These are phyloP conservation scores for Neurospora sp. DNA, from an alignment of 495 filamentous ascomycete species.

Conservation along the genomic window DNA sequence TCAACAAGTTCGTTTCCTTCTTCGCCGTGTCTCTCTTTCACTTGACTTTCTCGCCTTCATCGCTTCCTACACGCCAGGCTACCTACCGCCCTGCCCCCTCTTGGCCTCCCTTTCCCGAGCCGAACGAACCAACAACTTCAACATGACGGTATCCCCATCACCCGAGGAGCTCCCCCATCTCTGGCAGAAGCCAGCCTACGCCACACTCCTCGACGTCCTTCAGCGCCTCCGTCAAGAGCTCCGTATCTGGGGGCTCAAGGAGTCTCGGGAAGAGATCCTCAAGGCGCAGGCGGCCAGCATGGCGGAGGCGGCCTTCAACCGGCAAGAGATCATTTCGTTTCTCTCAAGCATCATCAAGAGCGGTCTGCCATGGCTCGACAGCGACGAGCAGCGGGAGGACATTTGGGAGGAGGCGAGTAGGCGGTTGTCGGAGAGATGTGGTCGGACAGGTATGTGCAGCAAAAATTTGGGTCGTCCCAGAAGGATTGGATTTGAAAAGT, in stretches of 20 bases:
- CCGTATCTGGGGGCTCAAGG: conserved; percentile 28
- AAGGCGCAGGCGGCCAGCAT: conserved; percentile 15
- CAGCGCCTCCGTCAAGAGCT: conserved; percentile 31
- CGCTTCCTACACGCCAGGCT: not conserved
- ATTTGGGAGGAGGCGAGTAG: conserved; percentile 73
- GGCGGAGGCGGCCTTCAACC: conserved; percentile 14
- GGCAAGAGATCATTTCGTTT: conserved; percentile 44
- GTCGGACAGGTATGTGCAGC: conserved; percentile 40
- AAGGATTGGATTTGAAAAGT: not conserved
- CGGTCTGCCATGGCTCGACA: conserved; percentile 61
- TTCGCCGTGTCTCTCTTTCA: not conserved
- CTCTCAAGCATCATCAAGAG: conserved; percentile 70
- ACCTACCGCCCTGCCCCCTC: too few species aligned
- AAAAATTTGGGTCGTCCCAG: not conserved
- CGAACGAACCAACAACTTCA: not conserved
- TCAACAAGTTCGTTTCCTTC: not conserved
- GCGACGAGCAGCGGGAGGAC: conserved; percentile 58
- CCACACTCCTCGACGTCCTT: conserved; percentile 27
- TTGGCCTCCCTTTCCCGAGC: too few species aligned
- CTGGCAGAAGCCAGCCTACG: conserved; percentile 35
- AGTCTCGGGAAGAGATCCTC: conserved; percentile 20
- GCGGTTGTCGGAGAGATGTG: conserved; percentile 74
- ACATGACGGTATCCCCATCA: conserved; percentile 4
- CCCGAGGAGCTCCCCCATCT: conserved; percentile 29
- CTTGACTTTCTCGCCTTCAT: not conserved